Evolutionary conservation across 306 rosid genomes (phyloP).

Genomic region (Vachellia pachyceras): DNA sequence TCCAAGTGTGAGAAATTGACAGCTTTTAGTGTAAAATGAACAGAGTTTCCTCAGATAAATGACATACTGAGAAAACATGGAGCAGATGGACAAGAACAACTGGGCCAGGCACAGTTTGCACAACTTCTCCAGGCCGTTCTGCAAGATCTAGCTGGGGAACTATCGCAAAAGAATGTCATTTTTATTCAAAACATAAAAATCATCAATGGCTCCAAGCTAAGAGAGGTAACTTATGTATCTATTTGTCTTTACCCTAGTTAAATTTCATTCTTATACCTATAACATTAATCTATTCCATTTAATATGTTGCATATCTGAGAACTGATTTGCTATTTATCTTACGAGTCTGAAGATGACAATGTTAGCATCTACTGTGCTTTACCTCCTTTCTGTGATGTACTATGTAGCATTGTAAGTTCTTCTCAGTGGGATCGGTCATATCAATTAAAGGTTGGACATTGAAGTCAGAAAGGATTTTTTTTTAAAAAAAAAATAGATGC

Average conservation of each 20-base stretch:
- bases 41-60: slow-evolving; percentile 79
- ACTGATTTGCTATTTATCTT: background rate
- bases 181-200: slow-evolving; percentile 62
- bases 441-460: background rate
- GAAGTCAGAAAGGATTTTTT: background rate
- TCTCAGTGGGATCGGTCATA: background rate
- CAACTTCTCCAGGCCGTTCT: slow-evolving; percentile 83
- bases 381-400: background rate
- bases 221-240: slow-evolving; percentile 61
- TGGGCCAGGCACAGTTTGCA: slow-evolving; percentile 98
- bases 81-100: slow-evolving; percentile 70
- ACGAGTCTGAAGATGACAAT: slow-evolving; percentile 30
- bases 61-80: slow-evolving; percentile 73
- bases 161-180: slow-evolving; percentile 64
- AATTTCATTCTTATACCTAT: slow-evolving; percentile 10
- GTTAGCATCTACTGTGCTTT: background rate
- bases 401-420: background rate
- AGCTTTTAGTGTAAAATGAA: slow-evolving; percentile 36
- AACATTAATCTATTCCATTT: background rate
- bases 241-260: background rate
- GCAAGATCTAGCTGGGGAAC: slow-evolving; percentile 79
- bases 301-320: slow-evolving; percentile 22
- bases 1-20: slow-evolving; percentile 32
- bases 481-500: background rate
- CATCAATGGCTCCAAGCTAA: slow-evolving; percentile 71